phyloP scores from a whole-genome alignment of 176 grass and related monocot species.

The Puya raimondii region DNA sequence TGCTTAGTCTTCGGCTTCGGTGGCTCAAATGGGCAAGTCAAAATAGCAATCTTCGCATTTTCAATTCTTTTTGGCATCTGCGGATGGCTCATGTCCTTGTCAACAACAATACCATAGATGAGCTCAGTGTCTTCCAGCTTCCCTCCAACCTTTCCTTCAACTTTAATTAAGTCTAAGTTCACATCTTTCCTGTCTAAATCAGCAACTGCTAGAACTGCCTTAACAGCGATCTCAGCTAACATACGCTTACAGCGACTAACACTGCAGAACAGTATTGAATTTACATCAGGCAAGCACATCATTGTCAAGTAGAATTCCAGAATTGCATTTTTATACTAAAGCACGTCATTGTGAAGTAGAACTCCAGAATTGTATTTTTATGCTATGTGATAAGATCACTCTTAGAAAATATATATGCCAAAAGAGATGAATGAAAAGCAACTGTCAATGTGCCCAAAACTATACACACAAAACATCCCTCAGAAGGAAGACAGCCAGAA shows the following conservation, averaged over 20 bases:
- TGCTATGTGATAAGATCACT: neutral
- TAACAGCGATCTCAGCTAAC: constrained; percentile 77
- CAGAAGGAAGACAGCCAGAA: too few relatives aligned
- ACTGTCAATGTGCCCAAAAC: too few relatives aligned
- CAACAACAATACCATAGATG: constrained; percentile 78
- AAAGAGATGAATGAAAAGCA: too few relatives aligned
- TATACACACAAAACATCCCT: too few relatives aligned
- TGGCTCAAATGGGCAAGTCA: constrained; percentile 97
- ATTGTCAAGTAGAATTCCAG: neutral
- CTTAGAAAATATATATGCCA: too few relatives aligned
- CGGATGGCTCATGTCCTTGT: constrained; percentile 99
- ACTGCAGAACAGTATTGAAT: constrained; percentile 30
- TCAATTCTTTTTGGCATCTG: constrained; percentile 99
- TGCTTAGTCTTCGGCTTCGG: constrained; percentile 99
- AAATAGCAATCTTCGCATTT: constrained; percentile 85
- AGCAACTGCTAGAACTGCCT: constrained; percentile 90
- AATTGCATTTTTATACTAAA: neutral
- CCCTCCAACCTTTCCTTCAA: constrained; percentile 92
- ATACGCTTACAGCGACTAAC: constrained; percentile 71
- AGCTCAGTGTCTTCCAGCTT: constrained; percentile 95
- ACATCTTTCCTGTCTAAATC: constrained; percentile 98
- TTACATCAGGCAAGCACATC: constrained; percentile 1
- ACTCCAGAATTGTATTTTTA: neutral
- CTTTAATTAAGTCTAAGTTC: constrained; percentile 93
- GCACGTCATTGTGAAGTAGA: neutral